These are phyloP conservation scores for Amphicarpaea edgeworthii DNA, from an alignment of 306 rosid genomes.

Conservation along the genomic window DNA sequence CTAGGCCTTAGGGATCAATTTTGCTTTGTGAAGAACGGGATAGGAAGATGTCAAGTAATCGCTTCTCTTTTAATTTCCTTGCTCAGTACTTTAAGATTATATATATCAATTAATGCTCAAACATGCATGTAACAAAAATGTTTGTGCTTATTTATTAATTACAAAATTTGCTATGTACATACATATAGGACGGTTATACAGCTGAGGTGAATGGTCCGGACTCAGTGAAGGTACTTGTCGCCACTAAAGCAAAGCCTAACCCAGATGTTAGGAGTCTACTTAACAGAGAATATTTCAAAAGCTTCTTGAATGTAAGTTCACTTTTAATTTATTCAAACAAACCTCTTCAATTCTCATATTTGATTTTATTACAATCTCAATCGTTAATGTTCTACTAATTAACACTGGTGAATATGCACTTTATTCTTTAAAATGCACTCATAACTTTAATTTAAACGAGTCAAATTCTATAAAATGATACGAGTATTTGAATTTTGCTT, in stretches of 20 bases:
- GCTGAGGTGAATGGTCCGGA: slow-evolving; percentile 63
- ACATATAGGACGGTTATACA: slow-evolving; percentile 95
- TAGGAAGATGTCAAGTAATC: slow-evolving; percentile 83
- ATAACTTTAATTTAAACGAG: not conserved
- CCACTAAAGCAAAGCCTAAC: slow-evolving; percentile 82
- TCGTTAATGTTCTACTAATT: not conserved
- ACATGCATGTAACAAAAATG: not conserved
- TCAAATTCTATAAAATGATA: no score
- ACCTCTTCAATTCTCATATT: not conserved
- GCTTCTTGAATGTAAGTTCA: slow-evolving; percentile 73
- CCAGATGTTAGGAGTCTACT: slow-evolving; percentile 57
- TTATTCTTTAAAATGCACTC: no score
- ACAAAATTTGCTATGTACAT: slow-evolving; percentile 41
- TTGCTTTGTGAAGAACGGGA: slow-evolving; percentile 69
- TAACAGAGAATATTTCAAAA: slow-evolving; percentile 72
- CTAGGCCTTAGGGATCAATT: slow-evolving; percentile 76
- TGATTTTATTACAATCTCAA: not conserved
- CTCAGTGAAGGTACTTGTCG: slow-evolving; percentile 80
- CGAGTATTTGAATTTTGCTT: slow-evolving; percentile 1
- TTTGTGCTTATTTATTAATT: slow-evolving; percentile 16
- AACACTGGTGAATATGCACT: not conserved
- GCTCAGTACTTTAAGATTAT: not conserved
- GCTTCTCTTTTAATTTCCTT: slow-evolving; percentile 13
- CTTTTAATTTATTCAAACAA: slow-evolving; percentile 15
- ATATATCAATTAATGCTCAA: not conserved